Evolutionary conservation across 768 basidiomycete genomes (phyloP).

Genomic region (Mycena vulgaris): DNA sequence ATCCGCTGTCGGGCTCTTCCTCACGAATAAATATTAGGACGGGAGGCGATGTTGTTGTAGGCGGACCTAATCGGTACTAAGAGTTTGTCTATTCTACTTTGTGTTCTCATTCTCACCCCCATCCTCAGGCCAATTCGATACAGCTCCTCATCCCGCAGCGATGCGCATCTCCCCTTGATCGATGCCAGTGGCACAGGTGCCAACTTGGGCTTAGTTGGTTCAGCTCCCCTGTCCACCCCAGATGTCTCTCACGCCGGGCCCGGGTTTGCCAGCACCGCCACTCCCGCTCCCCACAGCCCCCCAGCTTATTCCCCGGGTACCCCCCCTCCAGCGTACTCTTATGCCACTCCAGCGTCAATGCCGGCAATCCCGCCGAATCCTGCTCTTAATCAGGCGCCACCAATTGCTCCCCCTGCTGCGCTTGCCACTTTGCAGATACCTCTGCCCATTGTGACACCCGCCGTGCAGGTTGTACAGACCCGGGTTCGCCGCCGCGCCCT

Average conservation of each 20-base stretch:
- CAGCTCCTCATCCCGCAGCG: background rate
- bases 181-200: background rate
- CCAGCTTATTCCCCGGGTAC: background rate
- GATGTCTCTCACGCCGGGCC: background rate
- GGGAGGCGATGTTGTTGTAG: background rate
- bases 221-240: background rate
- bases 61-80: background rate
- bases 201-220: background rate
- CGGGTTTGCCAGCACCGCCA: background rate
- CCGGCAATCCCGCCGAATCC: background rate
- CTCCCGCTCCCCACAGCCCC: background rate
- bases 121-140: background rate
- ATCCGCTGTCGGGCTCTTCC: background rate
- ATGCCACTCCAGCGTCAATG: background rate
- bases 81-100: too few relatives aligned
- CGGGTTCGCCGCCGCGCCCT: background rate
- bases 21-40: background rate
- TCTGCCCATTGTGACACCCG: background rate
- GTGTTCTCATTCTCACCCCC: background rate
- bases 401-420: background rate
- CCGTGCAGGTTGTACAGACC: background rate
- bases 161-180: background rate
- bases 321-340: slow-evolving; percentile 9
- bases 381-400: background rate
- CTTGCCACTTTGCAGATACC: background rate